Evolutionary conservation across 139 green algal species (phyloP), one percentile per base, ranked within the genome.

Genomic region (Chlorella ohadii): DNA sequence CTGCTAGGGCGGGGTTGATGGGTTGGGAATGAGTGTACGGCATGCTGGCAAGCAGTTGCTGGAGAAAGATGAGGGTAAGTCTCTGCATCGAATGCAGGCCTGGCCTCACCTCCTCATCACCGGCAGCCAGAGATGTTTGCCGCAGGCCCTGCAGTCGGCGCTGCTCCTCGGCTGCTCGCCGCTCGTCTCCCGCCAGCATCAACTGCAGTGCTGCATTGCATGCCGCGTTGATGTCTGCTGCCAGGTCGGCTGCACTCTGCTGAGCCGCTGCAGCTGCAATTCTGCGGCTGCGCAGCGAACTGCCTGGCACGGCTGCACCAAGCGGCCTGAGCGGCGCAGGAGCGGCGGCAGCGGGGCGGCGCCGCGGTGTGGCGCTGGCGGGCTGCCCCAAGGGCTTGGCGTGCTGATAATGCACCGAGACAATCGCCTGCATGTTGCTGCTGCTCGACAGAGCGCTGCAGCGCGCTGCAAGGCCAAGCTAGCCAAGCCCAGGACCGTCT

Each of bases 161-260:
- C 57, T 82, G 31, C 34, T 72, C 5, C 17, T 39, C 56, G 0
- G 36, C 12, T 0, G 19, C 75, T 39, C 65, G 76, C 76, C 27
- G 23, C 59, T 34, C 44, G 11, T 75, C 64, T 0, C 36, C 63
- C 17, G 63, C 63, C 63, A 83, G 78, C 78, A 83, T 83, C 11
- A 66, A n/a, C 31, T 75, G 64, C 39, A 83, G 78, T 20, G 78
- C 78, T 1, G n/a, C 78, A 19, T 74, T 83, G 63, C 63, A 75
- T 3, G 59, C 76, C 1, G 55, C 41, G 28, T 82, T 82, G 31
- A 87, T 36, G 36, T 85, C 75, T 1, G 57, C 34, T 5, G 57
- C 36, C 3, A 72, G 38, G 0, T n/a, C 23, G 13, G 55, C 38
- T 57, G 36, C 31, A n/a, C 9, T 7, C 68, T 68, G 63, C 63